Evolutionary conservation across 768 basidiomycete species (phyloP).

Genomic region (Cystobasidium ongulense): DNA sequence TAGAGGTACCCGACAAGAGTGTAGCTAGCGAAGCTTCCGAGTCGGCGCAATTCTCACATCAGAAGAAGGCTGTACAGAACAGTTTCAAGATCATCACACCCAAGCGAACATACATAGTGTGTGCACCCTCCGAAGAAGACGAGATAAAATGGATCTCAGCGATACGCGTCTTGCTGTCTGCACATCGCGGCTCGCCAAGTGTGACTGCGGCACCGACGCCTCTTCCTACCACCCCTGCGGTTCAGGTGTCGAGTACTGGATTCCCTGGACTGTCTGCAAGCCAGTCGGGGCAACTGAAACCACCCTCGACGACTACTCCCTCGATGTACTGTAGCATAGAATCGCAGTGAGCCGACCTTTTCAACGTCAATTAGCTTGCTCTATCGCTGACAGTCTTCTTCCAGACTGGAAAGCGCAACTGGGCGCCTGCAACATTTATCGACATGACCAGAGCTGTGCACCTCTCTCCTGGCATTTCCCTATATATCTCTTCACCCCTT

Average conservation of each 20-base stretch:
- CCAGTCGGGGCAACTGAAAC: neutral
- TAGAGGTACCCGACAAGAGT: conserved; percentile 57
- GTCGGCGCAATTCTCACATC: conserved; percentile 33
- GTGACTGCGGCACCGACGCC: conserved; percentile 2
- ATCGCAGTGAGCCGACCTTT: conserved; percentile 13
- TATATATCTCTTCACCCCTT: neutral
- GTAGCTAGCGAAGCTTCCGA: conserved; percentile 44
- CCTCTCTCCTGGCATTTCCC: neutral
- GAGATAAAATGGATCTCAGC: conserved; percentile 98
- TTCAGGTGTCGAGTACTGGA: neutral
- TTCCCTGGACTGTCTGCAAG: neutral
- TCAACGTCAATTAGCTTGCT: neutral
- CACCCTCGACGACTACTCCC: neutral
- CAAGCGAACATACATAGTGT: conserved; percentile 75
- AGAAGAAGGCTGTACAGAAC: conserved; percentile 37
- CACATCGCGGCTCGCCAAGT: conserved; percentile 31
- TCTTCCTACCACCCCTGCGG: neutral
- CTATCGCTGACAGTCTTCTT: neutral
- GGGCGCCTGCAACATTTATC: neutral
- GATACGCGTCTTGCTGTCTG: conserved; percentile 76
- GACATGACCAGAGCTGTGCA: neutral
- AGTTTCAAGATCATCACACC: conserved; percentile 97
- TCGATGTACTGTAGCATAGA: conserved; percentile 21
- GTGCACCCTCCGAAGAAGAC: conserved; percentile 92
- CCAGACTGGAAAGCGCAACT: conserved; percentile 1